These are phyloP conservation scores for Curvularia lunata DNA, from an alignment of 2,329 filamentous ascomycete species.

Conservation along the genomic window DNA sequence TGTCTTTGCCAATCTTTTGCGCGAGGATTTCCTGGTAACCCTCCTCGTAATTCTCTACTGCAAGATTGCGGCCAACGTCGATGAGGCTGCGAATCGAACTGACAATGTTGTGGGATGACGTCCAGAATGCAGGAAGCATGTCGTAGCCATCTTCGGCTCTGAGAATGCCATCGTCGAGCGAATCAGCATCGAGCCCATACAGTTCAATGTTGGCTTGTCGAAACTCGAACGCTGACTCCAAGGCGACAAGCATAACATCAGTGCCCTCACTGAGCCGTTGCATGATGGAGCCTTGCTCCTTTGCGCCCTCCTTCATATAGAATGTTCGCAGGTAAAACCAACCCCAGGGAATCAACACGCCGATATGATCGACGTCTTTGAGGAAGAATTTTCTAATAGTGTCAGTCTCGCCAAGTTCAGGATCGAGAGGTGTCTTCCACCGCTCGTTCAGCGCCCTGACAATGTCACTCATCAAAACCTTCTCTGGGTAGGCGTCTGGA, in stretches of 20 bases:
- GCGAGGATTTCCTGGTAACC: slow-evolving; percentile 42
- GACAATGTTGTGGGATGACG: slow-evolving; percentile 64
- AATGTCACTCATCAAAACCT: slow-evolving; percentile 75
- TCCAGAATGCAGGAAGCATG: slow-evolving; percentile 83
- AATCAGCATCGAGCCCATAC: slow-evolving; percentile 76
- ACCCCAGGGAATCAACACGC: slow-evolving; percentile 79
- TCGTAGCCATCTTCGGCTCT: slow-evolving; percentile 63
- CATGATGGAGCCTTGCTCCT: slow-evolving; percentile 59
- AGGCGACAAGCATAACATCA: slow-evolving; percentile 70
- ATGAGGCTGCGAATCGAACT: slow-evolving; percentile 49
- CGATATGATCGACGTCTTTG: slow-evolving; percentile 66
- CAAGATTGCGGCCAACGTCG: slow-evolving; percentile 51
- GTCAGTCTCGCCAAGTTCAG: slow-evolving; percentile 74
- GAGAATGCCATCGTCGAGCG: slow-evolving; percentile 58
- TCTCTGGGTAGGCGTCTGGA: slow-evolving; percentile 63
- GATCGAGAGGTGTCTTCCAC: slow-evolving; percentile 71
- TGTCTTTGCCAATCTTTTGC: slow-evolving; percentile 55
- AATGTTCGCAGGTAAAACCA: slow-evolving; percentile 72
- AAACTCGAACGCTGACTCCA: slow-evolving; percentile 72
- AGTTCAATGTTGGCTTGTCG: slow-evolving; percentile 70
- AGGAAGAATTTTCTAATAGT: slow-evolving; percentile 86
- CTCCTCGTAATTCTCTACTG: slow-evolving; percentile 50
- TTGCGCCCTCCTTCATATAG: slow-evolving; percentile 69
- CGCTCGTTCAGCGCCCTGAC: slow-evolving; percentile 78
- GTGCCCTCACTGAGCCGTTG: slow-evolving; percentile 69